phyloP scores from a whole-genome alignment of 2,329 filamentous ascomycete genomes.

The Aspergillus proliferans region DNA sequence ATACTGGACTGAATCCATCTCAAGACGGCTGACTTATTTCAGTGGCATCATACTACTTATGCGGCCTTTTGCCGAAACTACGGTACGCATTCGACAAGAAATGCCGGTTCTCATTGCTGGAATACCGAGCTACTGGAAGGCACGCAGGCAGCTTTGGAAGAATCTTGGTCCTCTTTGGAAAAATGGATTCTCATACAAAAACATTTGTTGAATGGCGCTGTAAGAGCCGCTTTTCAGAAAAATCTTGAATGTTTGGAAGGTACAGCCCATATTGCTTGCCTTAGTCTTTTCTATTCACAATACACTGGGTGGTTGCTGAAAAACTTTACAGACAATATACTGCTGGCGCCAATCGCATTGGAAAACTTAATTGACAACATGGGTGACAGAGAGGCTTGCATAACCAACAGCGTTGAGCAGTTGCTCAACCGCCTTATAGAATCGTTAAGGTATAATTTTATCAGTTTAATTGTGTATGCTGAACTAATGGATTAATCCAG shows the following conservation, averaged over 20 bases:
- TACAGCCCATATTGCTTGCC: background rate
- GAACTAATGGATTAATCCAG: background rate
- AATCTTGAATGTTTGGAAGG: background rate
- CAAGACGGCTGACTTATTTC: background rate
- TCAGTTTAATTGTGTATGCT: background rate
- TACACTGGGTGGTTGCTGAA: background rate
- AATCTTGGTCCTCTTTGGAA: background rate
- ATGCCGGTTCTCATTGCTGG: constrained; percentile 5
- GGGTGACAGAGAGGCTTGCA: background rate
- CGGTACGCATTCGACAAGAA: constrained; percentile 4
- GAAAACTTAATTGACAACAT: background rate
- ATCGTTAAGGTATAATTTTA: background rate
- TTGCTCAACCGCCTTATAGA: background rate
- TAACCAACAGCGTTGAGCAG: background rate
- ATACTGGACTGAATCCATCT: background rate
- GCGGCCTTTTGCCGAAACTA: constrained; percentile 12
- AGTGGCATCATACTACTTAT: constrained; percentile 10
- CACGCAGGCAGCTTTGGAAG: background rate
- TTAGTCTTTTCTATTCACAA: background rate
- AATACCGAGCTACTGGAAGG: constrained; percentile 10
- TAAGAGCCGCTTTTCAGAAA: background rate
- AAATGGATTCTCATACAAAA: background rate
- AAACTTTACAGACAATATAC: background rate
- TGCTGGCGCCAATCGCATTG: background rate
- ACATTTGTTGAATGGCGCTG: background rate